Conservation (phyloP, 1,139 yeast genomes). For the Saccharomyces pastorianus region DNA sequence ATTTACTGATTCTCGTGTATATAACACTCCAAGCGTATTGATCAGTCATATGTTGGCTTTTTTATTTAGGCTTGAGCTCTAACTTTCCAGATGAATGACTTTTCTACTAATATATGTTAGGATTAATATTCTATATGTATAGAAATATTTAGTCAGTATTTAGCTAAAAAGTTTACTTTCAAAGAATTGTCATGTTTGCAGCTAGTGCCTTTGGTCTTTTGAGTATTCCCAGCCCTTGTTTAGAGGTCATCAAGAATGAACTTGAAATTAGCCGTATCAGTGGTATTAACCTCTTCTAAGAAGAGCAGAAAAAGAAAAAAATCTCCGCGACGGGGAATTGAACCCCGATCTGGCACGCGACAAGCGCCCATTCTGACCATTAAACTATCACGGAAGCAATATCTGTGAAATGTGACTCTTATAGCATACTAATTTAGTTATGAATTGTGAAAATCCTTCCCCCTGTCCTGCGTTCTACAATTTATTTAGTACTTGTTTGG, state of each 20-base stretch:
- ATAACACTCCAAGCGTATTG: neutral
- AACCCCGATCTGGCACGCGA: constrained; percentile 36
- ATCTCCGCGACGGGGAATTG: constrained; percentile 36
- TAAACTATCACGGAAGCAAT: constrained; percentile 29
- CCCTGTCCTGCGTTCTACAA: too few relatives aligned
- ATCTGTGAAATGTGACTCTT: too few relatives aligned
- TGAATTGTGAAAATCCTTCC: too few relatives aligned
- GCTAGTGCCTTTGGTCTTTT: neutral
- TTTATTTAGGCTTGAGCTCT: neutral
- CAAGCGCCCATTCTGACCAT: constrained; percentile 35
- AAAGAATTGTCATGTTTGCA: neutral
- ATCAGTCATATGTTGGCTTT: neutral
- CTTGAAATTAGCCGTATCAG: neutral
- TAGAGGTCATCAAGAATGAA: neutral
- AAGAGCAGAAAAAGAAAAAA: constrained; percentile 7
- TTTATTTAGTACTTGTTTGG: too few relatives aligned
- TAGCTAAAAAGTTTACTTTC: too few relatives aligned
- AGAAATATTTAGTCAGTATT: neutral
- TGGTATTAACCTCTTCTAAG: neutral
- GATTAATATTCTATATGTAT: neutral
- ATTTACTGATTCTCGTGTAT: neutral
- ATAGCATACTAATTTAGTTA: too few relatives aligned
- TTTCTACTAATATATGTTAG: neutral
- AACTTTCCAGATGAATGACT: neutral
- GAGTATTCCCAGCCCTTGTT: neutral